Conservation (phyloP, 805 yeast species). For the Candida coquimbonensis region DNA sequence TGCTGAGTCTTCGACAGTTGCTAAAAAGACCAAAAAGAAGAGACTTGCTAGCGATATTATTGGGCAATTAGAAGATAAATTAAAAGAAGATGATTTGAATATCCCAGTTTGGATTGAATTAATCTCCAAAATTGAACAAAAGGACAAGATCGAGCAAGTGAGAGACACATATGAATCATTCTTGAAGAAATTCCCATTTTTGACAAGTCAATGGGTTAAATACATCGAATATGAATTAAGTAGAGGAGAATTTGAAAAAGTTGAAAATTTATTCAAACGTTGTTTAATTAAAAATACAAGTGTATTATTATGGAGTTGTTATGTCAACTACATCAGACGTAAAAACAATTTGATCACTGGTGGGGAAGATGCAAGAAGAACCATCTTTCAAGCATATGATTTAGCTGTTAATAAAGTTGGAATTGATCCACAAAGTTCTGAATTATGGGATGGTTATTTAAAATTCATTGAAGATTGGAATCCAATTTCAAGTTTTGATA, state of each 20-base stretch:
- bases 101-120: slow-evolving; percentile 50
- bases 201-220: slow-evolving; percentile 66
- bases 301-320: slow-evolving; percentile 68
- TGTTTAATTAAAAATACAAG: slow-evolving; percentile 57
- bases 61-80: slow-evolving; percentile 50
- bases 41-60: slow-evolving; percentile 38
- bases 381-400: slow-evolving; percentile 76
- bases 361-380: slow-evolving; percentile 70
- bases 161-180: slow-evolving; percentile 52
- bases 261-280: slow-evolving; percentile 58
- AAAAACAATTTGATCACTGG: slow-evolving; percentile 65
- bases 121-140: slow-evolving; percentile 38
- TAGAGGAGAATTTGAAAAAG: slow-evolving; percentile 58
- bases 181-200: slow-evolving; percentile 57
- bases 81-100: slow-evolving; percentile 47
- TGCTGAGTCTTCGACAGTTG: slow-evolving; percentile 17
- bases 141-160: slow-evolving; percentile 55
- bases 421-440: slow-evolving; percentile 61
- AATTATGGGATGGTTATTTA: slow-evolving; percentile 79
- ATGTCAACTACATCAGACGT: slow-evolving; percentile 70
- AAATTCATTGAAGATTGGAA: slow-evolving; percentile 72
- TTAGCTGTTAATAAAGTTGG: slow-evolving; percentile 77
- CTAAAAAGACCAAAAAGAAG: slow-evolving; percentile 10
- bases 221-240: slow-evolving; percentile 61
- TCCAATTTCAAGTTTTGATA: slow-evolving; percentile 77